Evolutionary conservation across 345 rosid genomes (phyloP).

Genomic region (thale cress (Arabidopsis thaliana)): DNA sequence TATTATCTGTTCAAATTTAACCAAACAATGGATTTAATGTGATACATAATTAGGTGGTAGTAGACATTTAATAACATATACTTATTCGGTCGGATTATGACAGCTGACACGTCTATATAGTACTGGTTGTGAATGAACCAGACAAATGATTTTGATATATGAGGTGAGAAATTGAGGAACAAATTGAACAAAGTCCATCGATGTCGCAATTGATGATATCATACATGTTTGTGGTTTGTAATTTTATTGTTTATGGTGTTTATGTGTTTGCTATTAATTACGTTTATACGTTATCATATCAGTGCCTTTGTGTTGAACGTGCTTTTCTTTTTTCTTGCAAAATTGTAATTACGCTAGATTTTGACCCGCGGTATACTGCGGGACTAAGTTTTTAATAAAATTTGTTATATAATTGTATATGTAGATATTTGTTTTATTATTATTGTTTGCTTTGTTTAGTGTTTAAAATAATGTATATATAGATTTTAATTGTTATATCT

Average conservation of each 20-base stretch:
- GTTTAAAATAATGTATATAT: too few relatives aligned
- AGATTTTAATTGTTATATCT: too few relatives aligned
- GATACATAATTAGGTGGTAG: constrained; percentile 12
- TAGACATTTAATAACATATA: not conserved
- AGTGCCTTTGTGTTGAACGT: not conserved
- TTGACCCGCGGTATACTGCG: too few relatives aligned
- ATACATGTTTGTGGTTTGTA: not conserved
- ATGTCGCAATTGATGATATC: constrained; percentile 1
- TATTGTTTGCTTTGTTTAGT: too few relatives aligned
- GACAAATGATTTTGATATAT: constrained; percentile 13
- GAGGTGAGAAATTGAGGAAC: not conserved
- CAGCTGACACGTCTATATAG: constrained; percentile 12
- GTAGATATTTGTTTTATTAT: too few relatives aligned
- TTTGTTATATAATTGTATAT: too few relatives aligned
- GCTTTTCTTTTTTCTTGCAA: not conserved
- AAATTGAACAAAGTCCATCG: constrained; percentile 2
- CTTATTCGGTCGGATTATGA: constrained; percentile 26
- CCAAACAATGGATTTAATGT: constrained; percentile 24
- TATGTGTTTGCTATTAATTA: not conserved
- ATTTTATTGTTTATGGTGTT: not conserved
- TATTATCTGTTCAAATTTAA: not conserved
- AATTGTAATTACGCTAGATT: not conserved
- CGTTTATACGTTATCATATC: not conserved
- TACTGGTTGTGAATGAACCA: constrained; percentile 22
- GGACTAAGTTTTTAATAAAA: too few relatives aligned